Base-by-base conservation (phyloP, 805 yeast species). In the Cephaloascus albidus region DNA sequence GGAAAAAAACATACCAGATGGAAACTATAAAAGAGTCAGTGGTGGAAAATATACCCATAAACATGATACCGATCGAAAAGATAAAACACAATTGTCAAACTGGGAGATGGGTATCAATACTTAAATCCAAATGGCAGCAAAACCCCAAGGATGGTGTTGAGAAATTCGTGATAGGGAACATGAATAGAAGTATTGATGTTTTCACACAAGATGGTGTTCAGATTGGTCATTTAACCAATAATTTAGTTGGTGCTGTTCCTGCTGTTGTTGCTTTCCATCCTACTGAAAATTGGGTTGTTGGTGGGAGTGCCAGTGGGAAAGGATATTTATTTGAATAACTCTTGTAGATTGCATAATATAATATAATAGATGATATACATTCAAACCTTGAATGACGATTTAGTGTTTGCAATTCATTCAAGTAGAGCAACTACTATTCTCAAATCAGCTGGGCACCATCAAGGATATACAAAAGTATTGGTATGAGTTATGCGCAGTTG, bases 241-340 rank as follows among this genome's bases (percentile, higher is more conserved):
- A 67, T 0, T 53, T 61, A 17, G 76, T 90, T 57, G 82, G 95
- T 0, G 90, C 95, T 1, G 96, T 93, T 3, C 97, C 98, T 1
- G 97, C 97, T 0, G 97, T 85, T 1, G 71, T 80, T 14, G 67
- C 75, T 14, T 73, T 90, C 63, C 97, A 93, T 55, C 95, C 89
- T 2, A 74, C 85, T 0, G 72, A 81, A 50, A 87, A 90, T 56
- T 88, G 97, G 96, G 60, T 84, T 4, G 88, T 76, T 3, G 98
- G 98, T 1, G 97, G 96, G 8, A 85, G 89, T 43, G 93, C 97
- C 17, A 85, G 94, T 51, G 97, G 97, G 5, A 89, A 89, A 52
- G 79, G 80, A 0, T 85, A 82, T 53, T 55, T 86, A 38, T 85
- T 70, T 53, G 60, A 58, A 36, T 61, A 55, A 42, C 28, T n/a